phyloP scores from a whole-genome alignment of 805 yeast species.

The Ogataea trehalophila region DNA sequence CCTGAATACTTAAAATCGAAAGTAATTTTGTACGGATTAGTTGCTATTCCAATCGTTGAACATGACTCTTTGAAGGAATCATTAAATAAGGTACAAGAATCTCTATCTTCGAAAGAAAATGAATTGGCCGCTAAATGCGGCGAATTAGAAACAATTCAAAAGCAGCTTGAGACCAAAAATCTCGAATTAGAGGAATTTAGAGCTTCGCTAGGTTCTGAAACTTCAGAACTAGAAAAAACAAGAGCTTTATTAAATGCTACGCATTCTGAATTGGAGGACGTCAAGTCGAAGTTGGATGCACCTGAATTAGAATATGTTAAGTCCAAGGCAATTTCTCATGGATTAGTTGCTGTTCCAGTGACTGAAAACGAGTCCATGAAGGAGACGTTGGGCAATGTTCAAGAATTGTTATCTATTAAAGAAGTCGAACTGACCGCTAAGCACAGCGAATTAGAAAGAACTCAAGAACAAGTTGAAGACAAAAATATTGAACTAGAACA shows the following conservation, averaged over 20 bases:
- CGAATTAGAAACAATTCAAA: not conserved
- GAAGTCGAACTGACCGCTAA: not conserved
- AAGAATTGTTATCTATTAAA: not conserved
- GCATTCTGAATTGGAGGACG: not conserved
- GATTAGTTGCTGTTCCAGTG: slow-evolving; percentile 22
- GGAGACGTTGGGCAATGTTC: not conserved
- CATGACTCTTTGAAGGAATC: slow-evolving; percentile 14
- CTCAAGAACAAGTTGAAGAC: not conserved
- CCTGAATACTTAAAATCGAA: slow-evolving; percentile 5
- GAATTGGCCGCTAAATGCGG: not conserved
- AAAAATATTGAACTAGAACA: not conserved
- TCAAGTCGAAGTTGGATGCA: slow-evolving; percentile 2
- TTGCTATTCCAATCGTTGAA: slow-evolving; percentile 22
- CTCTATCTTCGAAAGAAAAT: not conserved
- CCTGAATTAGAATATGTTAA: slow-evolving; percentile 7
- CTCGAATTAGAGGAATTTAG: not conserved
- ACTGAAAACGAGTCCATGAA: slow-evolving; percentile 20
- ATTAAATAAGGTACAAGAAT: no score
- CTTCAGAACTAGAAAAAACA: not conserved
- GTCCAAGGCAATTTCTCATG: slow-evolving; percentile 8
- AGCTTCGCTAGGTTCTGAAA: not conserved
- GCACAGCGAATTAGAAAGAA: not conserved
- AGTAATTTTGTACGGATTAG: slow-evolving; percentile 16
- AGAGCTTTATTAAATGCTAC: not conserved
- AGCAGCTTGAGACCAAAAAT: not conserved